Base-by-base conservation (phyloP, 2,329 filamentous ascomycete genomes). In the Cercospora brassicicola region DNA sequence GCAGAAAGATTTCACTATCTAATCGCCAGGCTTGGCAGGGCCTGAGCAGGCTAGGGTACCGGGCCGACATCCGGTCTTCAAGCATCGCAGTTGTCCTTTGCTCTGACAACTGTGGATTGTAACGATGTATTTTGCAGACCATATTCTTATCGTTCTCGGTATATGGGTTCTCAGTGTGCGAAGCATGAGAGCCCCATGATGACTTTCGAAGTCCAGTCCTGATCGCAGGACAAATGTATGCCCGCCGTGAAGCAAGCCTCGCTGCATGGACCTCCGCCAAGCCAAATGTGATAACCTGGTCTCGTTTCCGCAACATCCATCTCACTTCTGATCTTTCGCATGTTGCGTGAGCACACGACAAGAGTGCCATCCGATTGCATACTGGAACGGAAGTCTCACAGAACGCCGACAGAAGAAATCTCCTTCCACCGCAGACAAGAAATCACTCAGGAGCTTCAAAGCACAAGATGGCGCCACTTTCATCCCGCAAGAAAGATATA, bases 401-500 rank as follows among this genome's bases (percentile, higher is more conserved):
- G 26, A 5, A 18, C 2, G 18, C 31, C 30, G 1, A 2, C 6
- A 33, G 15, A 3, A 31, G 4, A 36, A 26, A 9, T 30, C 8
- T 33, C 9, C 3, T 20, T 11, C 28, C n/a, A 10, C 11, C 28
- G 0, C 57, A 26, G 23, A 36, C 13, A 45, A 63, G n/a, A 33
- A 64, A 13, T 0, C 26, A 39, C 6, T 55, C 45, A 53, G 23
- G 13, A 53, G 20, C 9, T 48, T 23, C 10, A 28, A 64, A 33
- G 45, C 13, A 30, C 39, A 73, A 56, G 23, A 73, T 74, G 69
- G 45, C 73, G 20, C 66, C 73, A 56, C 71, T 76, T 18, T 65
- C 75, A 64, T 67, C 64, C 61, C 78, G 82, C 57, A 84, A 82
- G 74, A 77, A 76, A 20, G 83, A 85, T 66, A 69, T 83, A 4